Evolutionary conservation across 805 yeast genomes (phyloP).

Genomic region (Schwanniomyces vanrijiae): DNA sequence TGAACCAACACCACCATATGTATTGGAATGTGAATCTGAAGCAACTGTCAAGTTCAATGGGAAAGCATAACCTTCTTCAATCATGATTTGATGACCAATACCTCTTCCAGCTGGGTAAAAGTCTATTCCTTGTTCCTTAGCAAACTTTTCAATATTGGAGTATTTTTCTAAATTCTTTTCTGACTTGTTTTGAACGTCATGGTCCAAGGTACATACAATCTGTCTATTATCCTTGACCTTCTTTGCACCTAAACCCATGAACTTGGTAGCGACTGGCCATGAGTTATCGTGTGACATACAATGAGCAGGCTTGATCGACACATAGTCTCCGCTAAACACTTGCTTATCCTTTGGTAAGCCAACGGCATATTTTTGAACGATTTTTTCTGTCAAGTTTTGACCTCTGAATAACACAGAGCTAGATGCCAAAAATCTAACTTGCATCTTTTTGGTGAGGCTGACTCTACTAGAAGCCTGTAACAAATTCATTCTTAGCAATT

Average conservation of each 20-base stretch:
- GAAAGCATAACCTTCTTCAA: conserved; percentile 97
- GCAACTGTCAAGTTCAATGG: conserved; percentile 94
- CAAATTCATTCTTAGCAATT: not conserved
- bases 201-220: conserved; percentile 95
- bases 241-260: conserved; percentile 90
- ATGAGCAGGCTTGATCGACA: conserved; percentile 90
- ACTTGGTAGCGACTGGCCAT: conserved; percentile 98
- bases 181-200: conserved; percentile 92
- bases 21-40: conserved; percentile 95
- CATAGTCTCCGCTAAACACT: conserved; percentile 91
- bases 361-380: conserved; percentile 90
- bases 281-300: conserved; percentile 99
- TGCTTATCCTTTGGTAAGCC: conserved; percentile 73
- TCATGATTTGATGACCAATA: conserved; percentile 98
- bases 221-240: conserved; percentile 82
- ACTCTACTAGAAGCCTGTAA: not conserved
- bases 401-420: conserved; percentile 33
- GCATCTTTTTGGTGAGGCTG: not conserved
- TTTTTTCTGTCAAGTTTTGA: conserved; percentile 93
- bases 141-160: conserved; percentile 83
- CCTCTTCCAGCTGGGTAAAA: conserved; percentile 99
- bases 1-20: conserved; percentile 95
- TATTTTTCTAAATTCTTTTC: conserved; percentile 90
- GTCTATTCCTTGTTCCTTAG: conserved; percentile 86
- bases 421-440: conserved; percentile 18